Conservation (phyloP, 2,329 filamentous ascomycete species). For the Pseudopyrenochaeta lycopersici region DNA sequence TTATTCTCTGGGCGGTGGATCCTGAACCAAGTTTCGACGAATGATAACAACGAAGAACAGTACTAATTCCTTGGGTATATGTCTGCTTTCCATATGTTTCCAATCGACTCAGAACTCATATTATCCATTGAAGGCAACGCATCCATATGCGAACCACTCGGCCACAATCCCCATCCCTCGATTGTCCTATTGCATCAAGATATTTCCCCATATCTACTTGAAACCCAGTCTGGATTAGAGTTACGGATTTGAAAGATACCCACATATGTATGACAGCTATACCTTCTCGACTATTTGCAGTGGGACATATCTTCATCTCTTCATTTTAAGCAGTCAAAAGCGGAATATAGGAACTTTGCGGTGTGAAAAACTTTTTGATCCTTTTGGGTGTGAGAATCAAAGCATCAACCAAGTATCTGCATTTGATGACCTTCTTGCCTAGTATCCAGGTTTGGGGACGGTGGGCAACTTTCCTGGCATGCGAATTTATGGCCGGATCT, state of each 20-base stretch:
- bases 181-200: neutral
- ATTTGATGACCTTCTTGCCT: no score
- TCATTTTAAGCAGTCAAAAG: neutral
- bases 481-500: no score
- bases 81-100: no score
- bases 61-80: neutral
- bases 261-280: neutral
- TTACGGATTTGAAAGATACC: neutral
- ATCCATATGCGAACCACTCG: neutral
- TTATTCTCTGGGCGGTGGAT: constrained; percentile 50
- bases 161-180: neutral
- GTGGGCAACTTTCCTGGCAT: no score
- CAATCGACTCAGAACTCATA: neutral
- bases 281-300: neutral
- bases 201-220: neutral
- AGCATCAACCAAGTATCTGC: no score
- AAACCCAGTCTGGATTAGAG: neutral
- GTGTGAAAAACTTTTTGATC: no score
- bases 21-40: constrained; percentile 13
- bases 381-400: no score
- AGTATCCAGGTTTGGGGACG: no score
- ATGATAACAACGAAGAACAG: constrained; percentile 10
- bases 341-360: no score
- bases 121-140: neutral
- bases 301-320: neutral